Conservation (phyloP, 2,329 filamentous ascomycete species). For the Camptophora hylomeconis region DNA sequence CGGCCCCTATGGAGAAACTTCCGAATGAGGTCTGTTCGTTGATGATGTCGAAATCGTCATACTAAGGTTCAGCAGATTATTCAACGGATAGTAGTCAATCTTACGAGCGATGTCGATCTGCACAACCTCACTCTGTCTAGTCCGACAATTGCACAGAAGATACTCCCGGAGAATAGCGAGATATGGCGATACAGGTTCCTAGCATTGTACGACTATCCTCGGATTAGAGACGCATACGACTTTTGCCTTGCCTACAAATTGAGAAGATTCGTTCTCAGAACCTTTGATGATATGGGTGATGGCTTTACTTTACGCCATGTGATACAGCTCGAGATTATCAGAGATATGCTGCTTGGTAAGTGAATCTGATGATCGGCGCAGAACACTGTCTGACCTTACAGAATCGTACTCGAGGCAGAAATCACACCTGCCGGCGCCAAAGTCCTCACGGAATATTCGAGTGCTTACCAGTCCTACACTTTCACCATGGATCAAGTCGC, state of each 20-base stretch:
- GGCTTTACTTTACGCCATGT: conserved; percentile 18
- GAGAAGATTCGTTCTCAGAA: conserved; percentile 22
- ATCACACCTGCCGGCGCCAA: conserved; percentile 6
- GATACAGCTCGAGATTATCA: conserved; percentile 19
- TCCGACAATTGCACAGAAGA: conserved; percentile 14
- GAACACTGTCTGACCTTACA: conserved; percentile 2
- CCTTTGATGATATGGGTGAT: conserved; percentile 19
- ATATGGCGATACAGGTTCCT: conserved; percentile 25
- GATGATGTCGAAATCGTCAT: no score
- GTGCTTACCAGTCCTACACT: conserved; percentile 10
- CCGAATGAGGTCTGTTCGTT: no score
- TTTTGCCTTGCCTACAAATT: conserved; percentile 24
- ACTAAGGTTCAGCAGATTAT: no score
- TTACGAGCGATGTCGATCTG: conserved; percentile 22
- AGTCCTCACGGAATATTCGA: conserved; percentile 13
- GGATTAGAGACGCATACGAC: conserved; percentile 13
- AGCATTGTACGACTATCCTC: conserved; percentile 22
- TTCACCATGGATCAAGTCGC: conserved; percentile 12
- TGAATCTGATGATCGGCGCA: neutral
- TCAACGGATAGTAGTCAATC: neutral
- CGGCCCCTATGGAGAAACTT: no score
- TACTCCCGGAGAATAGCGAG: conserved; percentile 19
- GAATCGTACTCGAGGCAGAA: conserved; percentile 11
- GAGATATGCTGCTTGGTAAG: conserved; percentile 16
- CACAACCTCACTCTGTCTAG: conserved; percentile 20